Conservation (phyloP, 2,329 filamentous ascomycete genomes). For the Pseudogymnoascus sp. region DNA sequence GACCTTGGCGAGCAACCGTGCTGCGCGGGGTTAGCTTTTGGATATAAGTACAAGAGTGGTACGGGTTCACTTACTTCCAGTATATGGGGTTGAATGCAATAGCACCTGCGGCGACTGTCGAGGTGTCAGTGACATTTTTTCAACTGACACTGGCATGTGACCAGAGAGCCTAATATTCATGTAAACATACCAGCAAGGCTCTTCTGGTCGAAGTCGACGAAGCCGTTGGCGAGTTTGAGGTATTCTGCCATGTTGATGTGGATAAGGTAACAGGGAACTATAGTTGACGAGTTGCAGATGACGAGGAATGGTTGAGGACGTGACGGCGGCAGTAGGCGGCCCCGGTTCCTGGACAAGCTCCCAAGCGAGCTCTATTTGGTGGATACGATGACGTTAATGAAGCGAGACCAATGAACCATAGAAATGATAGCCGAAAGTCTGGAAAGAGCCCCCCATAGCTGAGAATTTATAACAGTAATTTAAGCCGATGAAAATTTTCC, state of each 20-base stretch:
- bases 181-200: constrained; percentile 55
- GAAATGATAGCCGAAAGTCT: background rate
- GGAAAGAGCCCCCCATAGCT: background rate
- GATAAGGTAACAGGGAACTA: background rate
- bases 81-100: constrained; percentile 98
- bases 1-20: constrained; percentile 76
- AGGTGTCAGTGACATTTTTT: constrained; percentile 15
- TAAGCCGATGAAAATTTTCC: background rate
- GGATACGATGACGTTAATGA: constrained; percentile 9
- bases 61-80: constrained; percentile 74
- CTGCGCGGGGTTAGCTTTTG: constrained; percentile 36
- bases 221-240: constrained; percentile 14
- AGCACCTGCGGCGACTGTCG: constrained; percentile 65
- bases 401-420: background rate
- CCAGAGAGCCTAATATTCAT: constrained; percentile 8
- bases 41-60: constrained; percentile 1
- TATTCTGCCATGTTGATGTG: constrained; percentile 4
- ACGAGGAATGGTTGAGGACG: background rate
- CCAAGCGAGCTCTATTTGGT: constrained; percentile 10
- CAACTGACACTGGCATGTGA: constrained; percentile 15
- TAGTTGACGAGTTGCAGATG: background rate
- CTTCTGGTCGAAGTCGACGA: constrained; percentile 57
- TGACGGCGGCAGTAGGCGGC: constrained; percentile 3
- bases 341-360: constrained; percentile 8
- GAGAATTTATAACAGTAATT: background rate